Evolutionary conservation across 169 alveolate species (phyloP).

Genomic region (Plasmodium ovale): DNA sequence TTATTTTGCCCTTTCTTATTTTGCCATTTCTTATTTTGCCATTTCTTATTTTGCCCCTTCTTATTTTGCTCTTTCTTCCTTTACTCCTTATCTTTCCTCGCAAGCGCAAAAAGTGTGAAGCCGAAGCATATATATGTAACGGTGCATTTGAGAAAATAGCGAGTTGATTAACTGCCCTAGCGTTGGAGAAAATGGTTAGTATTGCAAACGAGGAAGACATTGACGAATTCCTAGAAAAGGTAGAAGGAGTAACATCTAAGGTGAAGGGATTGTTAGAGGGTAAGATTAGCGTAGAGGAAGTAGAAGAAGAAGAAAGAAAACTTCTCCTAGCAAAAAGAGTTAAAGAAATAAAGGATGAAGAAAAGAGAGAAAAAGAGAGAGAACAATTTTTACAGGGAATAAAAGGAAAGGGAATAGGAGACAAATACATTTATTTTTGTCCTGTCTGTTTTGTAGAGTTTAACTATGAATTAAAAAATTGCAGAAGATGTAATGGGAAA

Average conservation of each 20-base stretch:
- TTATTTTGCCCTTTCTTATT: too few relatives aligned
- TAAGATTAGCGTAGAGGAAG: conserved; percentile 36
- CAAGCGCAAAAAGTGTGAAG: too few relatives aligned
- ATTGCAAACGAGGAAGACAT: conserved; percentile 47
- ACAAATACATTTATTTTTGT: conserved; percentile 25
- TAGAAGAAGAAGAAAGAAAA: conserved; percentile 20
- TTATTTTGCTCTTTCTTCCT: too few relatives aligned
- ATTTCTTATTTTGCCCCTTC: too few relatives aligned
- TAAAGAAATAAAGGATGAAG: conserved; percentile 45
- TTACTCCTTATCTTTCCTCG: too few relatives aligned
- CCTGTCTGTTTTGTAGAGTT: conserved; percentile 18
- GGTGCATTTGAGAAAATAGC: too few relatives aligned
- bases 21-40: too few relatives aligned
- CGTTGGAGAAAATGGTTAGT: too few relatives aligned
- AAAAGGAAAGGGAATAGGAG: conserved; percentile 21
- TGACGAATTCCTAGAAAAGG: conserved; percentile 20
- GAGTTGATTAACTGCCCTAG: too few relatives aligned
- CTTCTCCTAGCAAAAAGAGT: conserved; percentile 9
- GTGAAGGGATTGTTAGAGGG: conserved; percentile 5
- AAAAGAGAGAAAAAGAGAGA: conserved; percentile 21
- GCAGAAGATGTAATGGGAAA: conserved; percentile 21
- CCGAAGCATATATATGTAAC: too few relatives aligned
- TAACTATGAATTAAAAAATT: conserved; percentile 3
- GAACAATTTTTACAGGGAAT: conserved; percentile 13
- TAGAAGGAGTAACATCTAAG: conserved; percentile 35